These are phyloP conservation scores for Phylloporus scabripes DNA, from an alignment of 768 basidiomycete species.

Conservation along the genomic window DNA sequence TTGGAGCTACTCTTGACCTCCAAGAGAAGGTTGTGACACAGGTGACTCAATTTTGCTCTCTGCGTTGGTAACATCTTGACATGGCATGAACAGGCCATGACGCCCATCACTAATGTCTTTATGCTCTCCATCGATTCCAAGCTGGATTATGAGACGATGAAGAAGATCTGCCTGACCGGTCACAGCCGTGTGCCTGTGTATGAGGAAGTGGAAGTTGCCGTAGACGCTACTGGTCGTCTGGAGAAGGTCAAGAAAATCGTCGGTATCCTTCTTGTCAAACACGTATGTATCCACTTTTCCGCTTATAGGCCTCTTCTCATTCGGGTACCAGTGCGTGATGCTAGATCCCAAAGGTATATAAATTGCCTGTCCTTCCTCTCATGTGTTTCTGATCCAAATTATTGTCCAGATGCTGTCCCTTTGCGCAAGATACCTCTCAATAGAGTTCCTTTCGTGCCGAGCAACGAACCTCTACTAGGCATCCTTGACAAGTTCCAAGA, in stretches of 20 bases:
- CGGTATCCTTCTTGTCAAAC: conserved; percentile 84
- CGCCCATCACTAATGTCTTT: conserved; percentile 71
- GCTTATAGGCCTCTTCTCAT: background rate
- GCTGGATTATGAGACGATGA: conserved; percentile 76
- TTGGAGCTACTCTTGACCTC: conserved; percentile 82
- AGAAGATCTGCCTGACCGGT: conserved; percentile 69
- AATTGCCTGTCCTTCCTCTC: background rate
- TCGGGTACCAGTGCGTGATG: conserved; percentile 52
- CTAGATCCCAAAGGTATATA: conserved; percentile 75
- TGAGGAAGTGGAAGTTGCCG: conserved; percentile 65
- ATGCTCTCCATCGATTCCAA: conserved; percentile 84
- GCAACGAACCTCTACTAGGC: conserved; percentile 77
- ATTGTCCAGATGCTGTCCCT: conserved; percentile 63
- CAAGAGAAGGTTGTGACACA: conserved; percentile 81
- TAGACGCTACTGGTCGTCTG: conserved; percentile 31
- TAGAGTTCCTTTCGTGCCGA: conserved; percentile 81
- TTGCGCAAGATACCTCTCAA: conserved; percentile 80
- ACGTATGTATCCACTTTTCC: conserved; percentile 31
- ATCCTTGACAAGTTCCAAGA: conserved; percentile 89
- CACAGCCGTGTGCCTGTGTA: conserved; percentile 83
- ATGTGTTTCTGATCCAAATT: background rate
- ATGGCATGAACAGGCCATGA: conserved; percentile 56
- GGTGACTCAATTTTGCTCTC: conserved; percentile 25
- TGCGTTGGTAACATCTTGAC: background rate
- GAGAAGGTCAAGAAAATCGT: conserved; percentile 74